These are phyloP conservation scores for Gelatoporia subvermispora DNA, from an alignment of 768 basidiomycete genomes.

Conservation along the genomic window DNA sequence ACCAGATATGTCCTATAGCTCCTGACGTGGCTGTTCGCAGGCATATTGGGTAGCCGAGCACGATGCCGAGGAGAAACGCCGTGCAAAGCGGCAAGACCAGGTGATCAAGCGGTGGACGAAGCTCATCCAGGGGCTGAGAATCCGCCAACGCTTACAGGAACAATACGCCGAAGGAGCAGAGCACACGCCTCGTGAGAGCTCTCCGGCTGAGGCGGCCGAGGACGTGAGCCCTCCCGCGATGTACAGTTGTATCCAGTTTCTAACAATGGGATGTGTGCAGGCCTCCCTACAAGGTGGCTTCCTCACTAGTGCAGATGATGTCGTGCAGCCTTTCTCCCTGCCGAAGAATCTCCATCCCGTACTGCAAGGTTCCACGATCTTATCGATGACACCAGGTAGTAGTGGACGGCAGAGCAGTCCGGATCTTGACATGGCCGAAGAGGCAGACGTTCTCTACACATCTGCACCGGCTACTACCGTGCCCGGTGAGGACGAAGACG, in stretches of 20 bases:
- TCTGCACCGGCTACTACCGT: not conserved
- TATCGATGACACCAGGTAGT: not conserved
- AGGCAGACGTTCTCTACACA: not conserved
- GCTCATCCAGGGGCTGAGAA: slow-evolving; percentile 82
- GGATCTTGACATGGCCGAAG: slow-evolving; percentile 3
- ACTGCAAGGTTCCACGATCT: slow-evolving; percentile 8
- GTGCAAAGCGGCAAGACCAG: slow-evolving; percentile 69
- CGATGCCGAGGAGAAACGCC: slow-evolving; percentile 71
- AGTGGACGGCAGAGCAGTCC: not conserved
- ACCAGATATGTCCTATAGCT: not conserved
- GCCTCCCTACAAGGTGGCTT: slow-evolving; percentile 46
- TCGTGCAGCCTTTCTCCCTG: slow-evolving; percentile 68
- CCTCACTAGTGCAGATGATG: slow-evolving; percentile 62
- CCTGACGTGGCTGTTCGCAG: slow-evolving; percentile 34
- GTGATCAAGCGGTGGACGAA: slow-evolving; percentile 85
- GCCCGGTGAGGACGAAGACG: slow-evolving; percentile 26
- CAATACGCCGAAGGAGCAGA: slow-evolving; percentile 50
- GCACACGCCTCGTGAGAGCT: slow-evolving; percentile 1
- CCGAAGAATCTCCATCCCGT: slow-evolving; percentile 47
- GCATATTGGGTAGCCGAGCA: slow-evolving; percentile 83
- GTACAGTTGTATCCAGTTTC: not conserved
- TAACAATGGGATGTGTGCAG: slow-evolving; percentile 3
- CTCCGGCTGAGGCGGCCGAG: not conserved
- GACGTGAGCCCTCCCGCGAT: slow-evolving; percentile 5
- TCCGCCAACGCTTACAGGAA: slow-evolving; percentile 75